Evolutionary conservation across 2,329 filamentous ascomycete species (phyloP).

Genomic region (Pyrenochaeta sp.): DNA sequence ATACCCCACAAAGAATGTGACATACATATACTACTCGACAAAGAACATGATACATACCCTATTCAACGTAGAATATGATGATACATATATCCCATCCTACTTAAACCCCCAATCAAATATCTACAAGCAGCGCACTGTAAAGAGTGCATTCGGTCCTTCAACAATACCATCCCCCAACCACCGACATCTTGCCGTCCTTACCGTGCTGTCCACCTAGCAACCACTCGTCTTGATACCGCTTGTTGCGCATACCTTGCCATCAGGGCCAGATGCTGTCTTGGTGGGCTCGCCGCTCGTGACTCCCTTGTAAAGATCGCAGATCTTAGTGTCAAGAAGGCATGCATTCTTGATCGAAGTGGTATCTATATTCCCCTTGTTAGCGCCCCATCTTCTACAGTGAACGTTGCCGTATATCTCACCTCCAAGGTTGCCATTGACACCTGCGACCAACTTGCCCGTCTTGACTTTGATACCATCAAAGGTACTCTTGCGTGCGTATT

Average conservation of each 20-base stretch:
- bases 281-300: conserved; percentile 36
- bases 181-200: conserved; percentile 1
- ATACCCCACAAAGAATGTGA: no score
- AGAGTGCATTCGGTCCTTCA: no score
- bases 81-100: no score
- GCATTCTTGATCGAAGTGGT: conserved; percentile 35
- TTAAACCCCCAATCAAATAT: no score
- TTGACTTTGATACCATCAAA: conserved; percentile 35
- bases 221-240: conserved; percentile 34
- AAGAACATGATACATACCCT: no score
- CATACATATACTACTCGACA: no score
- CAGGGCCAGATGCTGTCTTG: conserved; percentile 36
- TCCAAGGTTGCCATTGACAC: conserved; percentile 41
- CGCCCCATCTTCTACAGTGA: not conserved
- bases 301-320: conserved; percentile 42
- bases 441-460: conserved; percentile 30
- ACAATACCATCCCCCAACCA: not conserved
- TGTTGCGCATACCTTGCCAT: conserved; percentile 39
- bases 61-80: no score
- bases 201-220: conserved; percentile 17
- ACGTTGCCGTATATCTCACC: conserved; percentile 22
- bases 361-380: conserved; percentile 19
- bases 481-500: conserved; percentile 34
- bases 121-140: no score
- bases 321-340: conserved; percentile 30